Base-by-base conservation (phyloP, 495 filamentous ascomycete genomes). In the Penicilliopsis zonata region DNA sequence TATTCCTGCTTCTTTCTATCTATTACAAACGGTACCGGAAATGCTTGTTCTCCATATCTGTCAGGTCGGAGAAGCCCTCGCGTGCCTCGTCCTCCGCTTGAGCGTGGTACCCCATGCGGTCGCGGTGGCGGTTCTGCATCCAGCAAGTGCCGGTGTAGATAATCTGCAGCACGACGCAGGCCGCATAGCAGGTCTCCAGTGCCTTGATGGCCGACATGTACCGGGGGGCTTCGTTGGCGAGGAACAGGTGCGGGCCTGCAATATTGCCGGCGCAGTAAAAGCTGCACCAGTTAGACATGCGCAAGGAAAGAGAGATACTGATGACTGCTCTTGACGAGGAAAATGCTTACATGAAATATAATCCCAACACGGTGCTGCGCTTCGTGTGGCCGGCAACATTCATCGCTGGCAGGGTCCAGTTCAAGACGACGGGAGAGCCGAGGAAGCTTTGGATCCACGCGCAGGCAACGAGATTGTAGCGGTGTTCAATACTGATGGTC, bases 371-470 rank as follows among this genome's bases (percentile, higher is more conserved):
- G 12, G 63, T 40, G 1, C 59, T 58, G 30, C 78, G 72, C 46
- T 82, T 82, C 6, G 76, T 79, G 47, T 78, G 78, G 6, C 75
- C 76, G 1, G 71, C 71, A 2, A 80, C 59, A 33, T 81, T 80
- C 5, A 63, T 70, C 0, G 59, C 59, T 9, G 76, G 68, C 2
- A 77, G 35, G n/a, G 65, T 67, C 36, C 76, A 63, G 1, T 69
- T 50, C 1, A 70, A 56, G 9, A 77, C 72, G 20, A 69, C 53
- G 0, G 65, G 62, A 1, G 63, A 53, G 2, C 65, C 65, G 14
- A 67, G 20, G 13, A 61, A 46, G 22, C 53, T 52, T 29, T 65
- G 55, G 4, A 74, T 38, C 70, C 70, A 74, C 15, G 59, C 61
- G 41, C 65, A 69, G 26, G 58, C 69, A 17, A 71, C 63, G 3